These are phyloP conservation scores for Ustilago sp. DNA, from an alignment of 1,284 basidiomycete genomes.

Conservation along the genomic window DNA sequence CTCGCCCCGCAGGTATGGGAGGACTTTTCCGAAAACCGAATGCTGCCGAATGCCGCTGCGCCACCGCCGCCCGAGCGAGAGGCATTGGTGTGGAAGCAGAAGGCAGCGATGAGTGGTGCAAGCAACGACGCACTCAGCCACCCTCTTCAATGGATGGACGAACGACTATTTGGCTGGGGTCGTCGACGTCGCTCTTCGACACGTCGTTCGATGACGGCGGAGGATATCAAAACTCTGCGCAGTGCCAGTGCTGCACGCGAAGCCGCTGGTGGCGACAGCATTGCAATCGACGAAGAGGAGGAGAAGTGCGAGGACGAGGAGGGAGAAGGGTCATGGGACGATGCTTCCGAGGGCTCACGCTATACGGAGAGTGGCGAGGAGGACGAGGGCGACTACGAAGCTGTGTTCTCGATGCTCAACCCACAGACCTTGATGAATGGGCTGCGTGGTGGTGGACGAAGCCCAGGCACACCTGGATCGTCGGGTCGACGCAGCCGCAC, in stretches of 20 bases:
- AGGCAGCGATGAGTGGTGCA: slow-evolving; percentile 37
- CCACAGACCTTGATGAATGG: slow-evolving; percentile 33
- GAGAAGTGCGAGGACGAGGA: slow-evolving; percentile 32
- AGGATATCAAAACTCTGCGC: slow-evolving; percentile 41
- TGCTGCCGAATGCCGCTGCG: slow-evolving; percentile 53
- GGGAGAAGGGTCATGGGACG: slow-evolving; percentile 41
- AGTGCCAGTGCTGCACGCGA: slow-evolving; percentile 22
- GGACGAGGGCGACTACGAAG: slow-evolving; percentile 66
- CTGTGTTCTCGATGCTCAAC: slow-evolving; percentile 64
- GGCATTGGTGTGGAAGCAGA: slow-evolving; percentile 56
- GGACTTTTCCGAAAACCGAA: slow-evolving; percentile 64
- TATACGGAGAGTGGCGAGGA: slow-evolving; percentile 51
- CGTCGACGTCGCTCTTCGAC: slow-evolving; percentile 43
- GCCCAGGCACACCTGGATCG: slow-evolving; percentile 47
- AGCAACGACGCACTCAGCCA: slow-evolving; percentile 60
- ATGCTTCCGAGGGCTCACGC: slow-evolving; percentile 42
- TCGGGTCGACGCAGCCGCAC: slow-evolving; percentile 37
- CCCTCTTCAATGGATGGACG: slow-evolving; percentile 81
- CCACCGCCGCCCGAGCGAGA: slow-evolving; percentile 57
- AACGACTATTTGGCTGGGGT: slow-evolving; percentile 88
- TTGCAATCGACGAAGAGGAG: slow-evolving; percentile 32
- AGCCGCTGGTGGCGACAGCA: slow-evolving; percentile 7
- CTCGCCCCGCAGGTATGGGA: slow-evolving; percentile 70
- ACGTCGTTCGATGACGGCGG: slow-evolving; percentile 46
- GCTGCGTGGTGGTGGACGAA: slow-evolving; percentile 36